phyloP scores from a whole-genome alignment of 495 filamentous ascomycete species.

The Penicillium alfredii region DNA sequence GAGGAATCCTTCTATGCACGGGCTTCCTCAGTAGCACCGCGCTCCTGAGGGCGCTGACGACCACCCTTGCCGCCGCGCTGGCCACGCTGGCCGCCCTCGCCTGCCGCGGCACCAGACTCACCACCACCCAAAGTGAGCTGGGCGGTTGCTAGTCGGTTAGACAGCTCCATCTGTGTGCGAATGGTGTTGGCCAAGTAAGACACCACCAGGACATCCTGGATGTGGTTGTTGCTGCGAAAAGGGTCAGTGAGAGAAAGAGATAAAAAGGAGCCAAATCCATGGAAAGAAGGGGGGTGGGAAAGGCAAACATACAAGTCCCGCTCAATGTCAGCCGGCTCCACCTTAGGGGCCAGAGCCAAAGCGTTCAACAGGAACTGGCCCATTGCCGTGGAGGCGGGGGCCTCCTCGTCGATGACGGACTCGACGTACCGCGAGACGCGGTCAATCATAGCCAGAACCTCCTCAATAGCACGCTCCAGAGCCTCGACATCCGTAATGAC shows the following conservation, averaged over 20 bases:
- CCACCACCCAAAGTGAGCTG: slow-evolving; percentile 60
- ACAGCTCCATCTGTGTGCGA: slow-evolving; percentile 97
- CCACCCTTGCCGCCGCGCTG: slow-evolving; percentile 48
- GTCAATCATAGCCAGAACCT: slow-evolving; percentile 80
- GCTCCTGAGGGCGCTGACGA: slow-evolving; percentile 41
- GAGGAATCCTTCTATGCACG: slow-evolving; percentile 31
- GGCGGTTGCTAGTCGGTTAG: slow-evolving; percentile 85
- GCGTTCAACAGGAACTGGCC: slow-evolving; percentile 93
- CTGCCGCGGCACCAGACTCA: slow-evolving; percentile 31
- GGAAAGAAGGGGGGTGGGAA: no score
- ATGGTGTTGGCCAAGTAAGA: slow-evolving; percentile 98
- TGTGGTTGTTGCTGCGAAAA: slow-evolving; percentile 77
- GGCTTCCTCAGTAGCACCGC: slow-evolving; percentile 32
- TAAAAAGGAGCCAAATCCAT: slow-evolving; percentile 1
- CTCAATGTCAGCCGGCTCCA: slow-evolving; percentile 82
- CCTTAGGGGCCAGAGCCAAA: slow-evolving; percentile 87
- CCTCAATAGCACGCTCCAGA: slow-evolving; percentile 75
- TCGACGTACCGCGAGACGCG: slow-evolving; percentile 84
- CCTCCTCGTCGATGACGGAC: slow-evolving; percentile 68
- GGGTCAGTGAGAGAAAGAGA: slow-evolving; percentile 45
- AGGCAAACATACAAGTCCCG: slow-evolving; percentile 68
- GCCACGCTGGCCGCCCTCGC: slow-evolving; percentile 32
- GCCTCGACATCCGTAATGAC: slow-evolving; percentile 83
- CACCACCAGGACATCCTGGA: slow-evolving; percentile 95
- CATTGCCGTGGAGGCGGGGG: slow-evolving; percentile 69